phyloP scores from a whole-genome alignment of 768 basidiomycete genomes.

The Kwoniella newhampshirensis region DNA sequence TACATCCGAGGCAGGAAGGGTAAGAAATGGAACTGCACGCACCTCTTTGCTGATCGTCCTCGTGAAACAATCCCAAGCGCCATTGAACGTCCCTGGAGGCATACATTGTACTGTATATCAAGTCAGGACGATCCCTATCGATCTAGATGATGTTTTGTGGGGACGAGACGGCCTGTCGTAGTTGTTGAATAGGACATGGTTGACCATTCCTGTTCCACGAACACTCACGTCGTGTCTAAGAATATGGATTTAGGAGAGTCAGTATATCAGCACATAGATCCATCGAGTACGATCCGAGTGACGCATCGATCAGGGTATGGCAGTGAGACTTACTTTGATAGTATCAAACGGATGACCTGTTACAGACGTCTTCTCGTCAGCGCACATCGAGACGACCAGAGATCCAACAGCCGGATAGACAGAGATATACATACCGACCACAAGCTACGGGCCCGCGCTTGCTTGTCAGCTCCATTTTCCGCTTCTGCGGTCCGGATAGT shows the following conservation, averaged over 20 bases:
- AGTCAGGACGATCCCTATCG: not conserved
- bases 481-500: no score
- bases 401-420: no score
- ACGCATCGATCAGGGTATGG: no score
- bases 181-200: not conserved
- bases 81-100: conserved; percentile 35
- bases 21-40: conserved; percentile 2
- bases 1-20: not conserved
- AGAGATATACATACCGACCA: conserved; percentile 10
- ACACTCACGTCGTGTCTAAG: conserved; percentile 46
- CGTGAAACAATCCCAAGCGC: conserved; percentile 39
- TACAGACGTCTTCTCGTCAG: no score
- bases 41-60: conserved; percentile 43
- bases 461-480: not conserved
- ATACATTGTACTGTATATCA: conserved; percentile 40
- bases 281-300: no score
- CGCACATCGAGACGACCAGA: no score
- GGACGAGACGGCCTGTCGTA: no score
- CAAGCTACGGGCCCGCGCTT: conserved; percentile 5
- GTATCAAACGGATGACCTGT: conserved; percentile 51
- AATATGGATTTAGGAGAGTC: not conserved
- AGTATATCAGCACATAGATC: not conserved
- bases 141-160: no score
- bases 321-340: conserved; percentile 44
- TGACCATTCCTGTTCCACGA: no score